phyloP scores from a whole-genome alignment of 192 early-diverging fungal genomes.

The Geranomyces michiganensis region DNA sequence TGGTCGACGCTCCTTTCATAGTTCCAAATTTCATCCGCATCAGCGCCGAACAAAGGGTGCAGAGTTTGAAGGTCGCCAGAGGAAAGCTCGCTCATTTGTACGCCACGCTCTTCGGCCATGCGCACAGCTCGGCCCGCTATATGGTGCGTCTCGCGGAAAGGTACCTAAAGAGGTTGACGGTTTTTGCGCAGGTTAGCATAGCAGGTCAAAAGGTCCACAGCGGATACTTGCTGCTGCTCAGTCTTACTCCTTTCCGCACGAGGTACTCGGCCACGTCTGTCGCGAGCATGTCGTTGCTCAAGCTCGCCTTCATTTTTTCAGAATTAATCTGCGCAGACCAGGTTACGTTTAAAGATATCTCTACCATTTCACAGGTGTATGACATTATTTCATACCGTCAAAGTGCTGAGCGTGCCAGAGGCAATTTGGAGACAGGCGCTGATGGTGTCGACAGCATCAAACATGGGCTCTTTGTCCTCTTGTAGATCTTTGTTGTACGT shows the following conservation, averaged over 20 bases:
- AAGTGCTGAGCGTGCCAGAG: conserved; percentile 87
- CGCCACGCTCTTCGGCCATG: conserved; percentile 86
- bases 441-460: conserved; percentile 91
- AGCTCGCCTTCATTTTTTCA: conserved; percentile 77
- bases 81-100: conserved; percentile 71
- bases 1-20: conserved; percentile 90
- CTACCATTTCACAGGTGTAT: not conserved
- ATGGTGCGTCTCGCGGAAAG: conserved; percentile 99
- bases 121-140: conserved; percentile 94
- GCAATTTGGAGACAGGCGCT: conserved; percentile 91
- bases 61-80: conserved; percentile 82
- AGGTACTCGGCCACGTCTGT: conserved; percentile 98
- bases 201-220: not conserved
- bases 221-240: not conserved
- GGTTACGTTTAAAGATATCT: no score
- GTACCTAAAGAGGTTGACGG: conserved; percentile 72
- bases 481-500: conserved; percentile 99
- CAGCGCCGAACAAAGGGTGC: conserved; percentile 81
- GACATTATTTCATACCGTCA: conserved; percentile 54
- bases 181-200: not conserved
- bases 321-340: conserved; percentile 64
- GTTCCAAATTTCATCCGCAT: conserved; percentile 85
- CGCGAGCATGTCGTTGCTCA: conserved; percentile 94
- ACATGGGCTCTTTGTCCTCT: conserved; percentile 99
- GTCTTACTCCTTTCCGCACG: conserved; percentile 85